A percentile compares a stretch with the other conserved stretches of the same genome.
Conservation (phyloP, 176 grass and related monocot genomes). For the Dendrocalamus sinicus region DNA sequence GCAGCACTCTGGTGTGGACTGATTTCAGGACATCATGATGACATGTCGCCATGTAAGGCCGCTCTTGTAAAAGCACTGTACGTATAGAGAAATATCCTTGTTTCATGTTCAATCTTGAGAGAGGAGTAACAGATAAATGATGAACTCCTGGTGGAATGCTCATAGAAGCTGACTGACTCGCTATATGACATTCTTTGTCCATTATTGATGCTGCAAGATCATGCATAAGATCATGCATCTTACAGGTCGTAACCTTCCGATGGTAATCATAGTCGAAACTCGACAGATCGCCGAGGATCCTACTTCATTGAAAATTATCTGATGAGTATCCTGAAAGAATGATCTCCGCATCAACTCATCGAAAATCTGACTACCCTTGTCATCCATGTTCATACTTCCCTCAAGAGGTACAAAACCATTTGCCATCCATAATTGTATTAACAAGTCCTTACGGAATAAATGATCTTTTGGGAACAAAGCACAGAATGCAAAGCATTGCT, state of each 20-base stretch:
- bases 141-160: background rate
- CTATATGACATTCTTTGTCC: background rate
- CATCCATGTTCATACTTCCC: too few species aligned
- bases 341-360: slow-evolving; percentile 16
- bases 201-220: slow-evolving; percentile 36
- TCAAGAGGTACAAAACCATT: slow-evolving; percentile 23
- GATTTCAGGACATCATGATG: background rate
- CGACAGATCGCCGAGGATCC: too few species aligned
- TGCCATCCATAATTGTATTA: slow-evolving; percentile 49
- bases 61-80: too few species aligned
- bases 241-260: background rate
- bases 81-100: too few species aligned
- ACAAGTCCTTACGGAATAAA: slow-evolving; percentile 13
- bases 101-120: too few species aligned
- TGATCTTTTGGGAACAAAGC: slow-evolving; percentile 41
- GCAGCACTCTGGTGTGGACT: background rate
- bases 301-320: too few species aligned
- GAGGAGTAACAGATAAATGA: background rate
- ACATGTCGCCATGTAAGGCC: too few species aligned
- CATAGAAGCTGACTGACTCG: background rate
- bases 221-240: slow-evolving; percentile 51
- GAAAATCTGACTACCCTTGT: slow-evolving; percentile 21
- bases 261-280: too few species aligned
- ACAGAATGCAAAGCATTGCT: slow-evolving; percentile 44
- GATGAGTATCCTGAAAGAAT: slow-evolving; percentile 32